Conservation (phyloP, 2,329 filamentous ascomycete genomes). For the Thermoascus crustaceus region DNA sequence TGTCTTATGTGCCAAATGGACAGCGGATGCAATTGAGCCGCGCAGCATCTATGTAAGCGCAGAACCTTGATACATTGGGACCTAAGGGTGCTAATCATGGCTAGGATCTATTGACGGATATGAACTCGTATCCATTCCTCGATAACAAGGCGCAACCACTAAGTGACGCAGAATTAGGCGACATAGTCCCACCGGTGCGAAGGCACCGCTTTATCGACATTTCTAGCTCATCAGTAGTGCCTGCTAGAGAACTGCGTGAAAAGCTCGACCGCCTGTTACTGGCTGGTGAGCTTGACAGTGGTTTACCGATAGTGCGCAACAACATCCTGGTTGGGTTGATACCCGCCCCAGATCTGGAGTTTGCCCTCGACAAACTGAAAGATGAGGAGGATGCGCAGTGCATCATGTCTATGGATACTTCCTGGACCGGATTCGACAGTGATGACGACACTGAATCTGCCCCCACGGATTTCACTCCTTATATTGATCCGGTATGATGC, state of each 20-base stretch:
- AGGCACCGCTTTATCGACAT: conserved; percentile 81
- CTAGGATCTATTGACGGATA: conserved; percentile 81
- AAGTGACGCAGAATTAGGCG: conserved; percentile 79
- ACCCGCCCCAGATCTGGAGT: conserved; percentile 88
- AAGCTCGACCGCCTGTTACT: conserved; percentile 77
- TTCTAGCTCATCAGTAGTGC: conserved; percentile 68
- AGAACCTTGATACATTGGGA: background rate
- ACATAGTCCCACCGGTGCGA: conserved; percentile 71
- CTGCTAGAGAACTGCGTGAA: conserved; percentile 64
- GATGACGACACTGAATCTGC: conserved; percentile 48
- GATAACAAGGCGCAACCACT: conserved; percentile 90
- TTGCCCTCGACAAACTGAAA: conserved; percentile 73
- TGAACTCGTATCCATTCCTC: conserved; percentile 97
- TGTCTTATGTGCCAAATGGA: conserved; percentile 96
- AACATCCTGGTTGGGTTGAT: conserved; percentile 81
- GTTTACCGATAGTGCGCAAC: conserved; percentile 74
- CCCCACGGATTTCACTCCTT: conserved; percentile 79
- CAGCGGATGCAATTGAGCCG: conserved; percentile 87
- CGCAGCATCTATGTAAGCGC: conserved; percentile 74
- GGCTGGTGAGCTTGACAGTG: conserved; percentile 84
- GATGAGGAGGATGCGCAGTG: conserved; percentile 66
- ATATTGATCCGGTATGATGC: conserved; percentile 79
- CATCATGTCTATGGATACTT: conserved; percentile 64
- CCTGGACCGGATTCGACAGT: conserved; percentile 51
- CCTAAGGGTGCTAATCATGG: conserved; percentile 13